Base-by-base conservation (phyloP, 495 filamentous ascomycete genomes). In the Penicillium alfredii region DNA sequence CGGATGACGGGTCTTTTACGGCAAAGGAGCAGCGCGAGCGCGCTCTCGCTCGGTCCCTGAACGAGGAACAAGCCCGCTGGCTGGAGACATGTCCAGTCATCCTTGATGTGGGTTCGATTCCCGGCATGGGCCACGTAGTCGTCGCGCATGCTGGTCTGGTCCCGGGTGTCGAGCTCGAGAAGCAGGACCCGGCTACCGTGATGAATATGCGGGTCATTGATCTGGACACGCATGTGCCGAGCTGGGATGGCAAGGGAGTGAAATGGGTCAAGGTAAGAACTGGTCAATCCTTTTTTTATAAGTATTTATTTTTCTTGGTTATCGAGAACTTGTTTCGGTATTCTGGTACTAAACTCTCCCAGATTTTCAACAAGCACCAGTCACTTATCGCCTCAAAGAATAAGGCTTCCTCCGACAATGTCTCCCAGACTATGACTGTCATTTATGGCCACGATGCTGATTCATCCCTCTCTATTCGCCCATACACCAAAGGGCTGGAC, bases 181-280 rank as follows among this genome's bases (percentile, higher is more conserved):
- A 74, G 37, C 86, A 94, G 47, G 85, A 94, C 60, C 80, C 88
- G 0, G 76, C 74, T 49, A 77, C 77, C 28, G 81, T 82, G 9
- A 96, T 97, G 88, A 89, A 84, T 49, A 94, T 98, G 88, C 78
- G 86, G 30, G 86, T 77, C 3, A 78, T 96, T 28, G 73, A 82
- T 53, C 46, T 73, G 23, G 57, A 76, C 13, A 77, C 75, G 3
- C 71, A 76, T 32, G 61, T 82, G 4, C 83, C 82, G 3, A 77
- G 76, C 39, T 66, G 73, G 12, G 57, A 52, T 28, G 64, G 64
- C 28, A 61, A 76, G 3, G 82, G 81, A 19, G 70, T 64, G 23
- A 73, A 71, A 4, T 93, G 86, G 86, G 68, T 72, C 33, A 77
- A 81, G 58, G 76, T 80, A 48, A 64, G 69, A 68, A n/a, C n/a